These are phyloP conservation scores for Aspergillus asperescens DNA, from an alignment of 495 filamentous ascomycete species.

Conservation along the genomic window DNA sequence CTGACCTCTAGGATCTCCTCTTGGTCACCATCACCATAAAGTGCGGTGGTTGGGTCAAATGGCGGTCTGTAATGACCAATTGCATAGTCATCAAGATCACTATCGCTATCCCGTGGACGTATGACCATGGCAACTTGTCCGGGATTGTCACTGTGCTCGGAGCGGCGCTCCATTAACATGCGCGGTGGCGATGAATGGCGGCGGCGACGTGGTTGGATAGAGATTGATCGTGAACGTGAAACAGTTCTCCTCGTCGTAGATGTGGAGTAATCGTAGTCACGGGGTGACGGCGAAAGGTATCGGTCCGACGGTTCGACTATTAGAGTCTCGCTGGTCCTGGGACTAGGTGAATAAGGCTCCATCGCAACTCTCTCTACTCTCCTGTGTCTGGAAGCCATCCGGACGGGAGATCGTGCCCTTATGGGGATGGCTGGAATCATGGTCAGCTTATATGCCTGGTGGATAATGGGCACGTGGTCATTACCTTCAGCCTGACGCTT, in stretches of 20 bases:
- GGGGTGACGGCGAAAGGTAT: slow-evolving; percentile 21
- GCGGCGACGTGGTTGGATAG: slow-evolving; percentile 30
- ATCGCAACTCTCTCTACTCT: slow-evolving; percentile 30
- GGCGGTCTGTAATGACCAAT: slow-evolving; percentile 41
- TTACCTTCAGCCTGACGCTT: slow-evolving; percentile 34
- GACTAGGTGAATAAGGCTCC: slow-evolving; percentile 24
- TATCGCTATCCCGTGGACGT: slow-evolving; percentile 45
- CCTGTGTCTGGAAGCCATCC: slow-evolving; percentile 22
- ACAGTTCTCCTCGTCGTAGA: slow-evolving; percentile 23
- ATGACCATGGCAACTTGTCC: slow-evolving; percentile 53
- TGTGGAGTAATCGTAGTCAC: slow-evolving; percentile 27
- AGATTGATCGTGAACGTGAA: slow-evolving; percentile 37
- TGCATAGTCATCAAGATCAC: slow-evolving; percentile 56
- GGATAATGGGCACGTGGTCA: slow-evolving; percentile 10
- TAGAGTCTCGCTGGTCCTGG: slow-evolving; percentile 23
- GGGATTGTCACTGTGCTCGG: slow-evolving; percentile 36
- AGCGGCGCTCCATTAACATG: slow-evolving; percentile 15
- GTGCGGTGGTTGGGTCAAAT: slow-evolving; percentile 35
- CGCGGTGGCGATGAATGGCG: slow-evolving; percentile 29
- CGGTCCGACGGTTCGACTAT: slow-evolving; percentile 31
- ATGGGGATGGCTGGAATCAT: slow-evolving; percentile 25
- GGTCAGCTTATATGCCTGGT: slow-evolving; percentile 4
- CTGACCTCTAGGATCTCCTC: slow-evolving; percentile 60
- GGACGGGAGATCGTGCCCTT: slow-evolving; percentile 27
- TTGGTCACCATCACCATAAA: slow-evolving; percentile 42